phyloP scores from a whole-genome alignment of 1,284 basidiomycete species.

The Pyrrhoderma lamaoense region DNA sequence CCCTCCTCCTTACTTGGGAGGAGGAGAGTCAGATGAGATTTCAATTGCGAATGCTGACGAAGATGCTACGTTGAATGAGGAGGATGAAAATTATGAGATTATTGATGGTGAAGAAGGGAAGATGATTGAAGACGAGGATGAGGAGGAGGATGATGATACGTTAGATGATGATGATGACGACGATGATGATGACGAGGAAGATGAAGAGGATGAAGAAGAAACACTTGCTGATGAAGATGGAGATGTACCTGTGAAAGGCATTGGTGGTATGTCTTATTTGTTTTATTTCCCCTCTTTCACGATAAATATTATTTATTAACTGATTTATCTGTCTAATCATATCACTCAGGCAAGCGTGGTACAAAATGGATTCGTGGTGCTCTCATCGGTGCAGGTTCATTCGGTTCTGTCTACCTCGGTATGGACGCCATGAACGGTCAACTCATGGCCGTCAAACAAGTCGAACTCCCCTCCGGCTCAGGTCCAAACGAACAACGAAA shows the following conservation, averaged over 20 bases:
- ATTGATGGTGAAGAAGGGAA: constrained; percentile 26
- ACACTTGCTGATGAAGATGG: constrained; percentile 37
- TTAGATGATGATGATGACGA: constrained; percentile 27
- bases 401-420: constrained; percentile 92
- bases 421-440: constrained; percentile 94
- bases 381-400: constrained; percentile 94
- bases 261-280: constrained; percentile 50
- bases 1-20: constrained; percentile 22
- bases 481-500: constrained; percentile 90
- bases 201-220: constrained; percentile 39
- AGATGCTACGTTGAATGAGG: constrained; percentile 44
- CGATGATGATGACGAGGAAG: constrained; percentile 32
- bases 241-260: constrained; percentile 46
- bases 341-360: constrained; percentile 41
- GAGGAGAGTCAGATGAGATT: constrained; percentile 9
- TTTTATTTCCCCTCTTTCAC: constrained; percentile 1
- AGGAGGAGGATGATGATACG: constrained; percentile 32
- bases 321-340: constrained; percentile 2
- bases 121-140: constrained; percentile 32
- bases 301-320: too few relatives aligned
- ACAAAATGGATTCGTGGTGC: constrained; percentile 99
- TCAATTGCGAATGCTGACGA: constrained; percentile 14
- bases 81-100: constrained; percentile 42
- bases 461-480: constrained; percentile 84
- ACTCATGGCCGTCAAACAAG: constrained; percentile 99